Base-by-base conservation (phyloP, 306 rosid species). In the Chamaecrista fasciculata region DNA sequence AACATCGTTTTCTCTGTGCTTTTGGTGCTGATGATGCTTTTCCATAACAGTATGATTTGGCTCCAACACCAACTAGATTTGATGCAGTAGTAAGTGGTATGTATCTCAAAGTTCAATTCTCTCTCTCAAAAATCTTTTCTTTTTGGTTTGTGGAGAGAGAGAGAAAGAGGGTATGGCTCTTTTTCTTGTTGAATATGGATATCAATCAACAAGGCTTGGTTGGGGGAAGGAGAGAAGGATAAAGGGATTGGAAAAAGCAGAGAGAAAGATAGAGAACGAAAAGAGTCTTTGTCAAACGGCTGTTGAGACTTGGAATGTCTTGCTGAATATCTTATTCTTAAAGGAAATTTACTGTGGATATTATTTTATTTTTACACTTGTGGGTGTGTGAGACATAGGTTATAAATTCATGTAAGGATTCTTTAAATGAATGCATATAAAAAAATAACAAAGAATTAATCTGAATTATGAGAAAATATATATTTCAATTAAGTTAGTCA, bases 1-100 rank as follows among this genome's bases (percentile, higher is more conserved):
- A 55, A 70, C 75, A 66, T 74, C 68, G 31, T 72, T 79, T 70
- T 76, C 83, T 80, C 76, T 67, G 75, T 67, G 56, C 36, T 51
- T 83, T 53, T 72, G 86, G 55, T 43, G 78, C 68, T 75, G 83
- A 80, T 75, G 83, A 80, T 60, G 70, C 29, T 75, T 52, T 67
- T 85, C 98, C 97, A 93, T 93, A 49, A 76, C 66, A 56, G 40
- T 68, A 56, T 58, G 74, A 70, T 62, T 31, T 81, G 55, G 46
- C 46, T 61, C 73, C 75, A 71, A 71, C 55, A 46, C 57, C 52
- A 70, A 62, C 63, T 36, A 43, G 80, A 75, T 62, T 69, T 70
- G 70, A 60, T 82, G 85, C 76, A n/a, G n/a, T n/a, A n/a, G n/a
- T n/a, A n/a, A n/a, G n/a, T n/a, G n/a, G n/a, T n/a, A n/a, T 40